These are phyloP conservation scores for Aeminium ludgeri DNA, from an alignment of 495 filamentous ascomycete species.

Conservation along the genomic window DNA sequence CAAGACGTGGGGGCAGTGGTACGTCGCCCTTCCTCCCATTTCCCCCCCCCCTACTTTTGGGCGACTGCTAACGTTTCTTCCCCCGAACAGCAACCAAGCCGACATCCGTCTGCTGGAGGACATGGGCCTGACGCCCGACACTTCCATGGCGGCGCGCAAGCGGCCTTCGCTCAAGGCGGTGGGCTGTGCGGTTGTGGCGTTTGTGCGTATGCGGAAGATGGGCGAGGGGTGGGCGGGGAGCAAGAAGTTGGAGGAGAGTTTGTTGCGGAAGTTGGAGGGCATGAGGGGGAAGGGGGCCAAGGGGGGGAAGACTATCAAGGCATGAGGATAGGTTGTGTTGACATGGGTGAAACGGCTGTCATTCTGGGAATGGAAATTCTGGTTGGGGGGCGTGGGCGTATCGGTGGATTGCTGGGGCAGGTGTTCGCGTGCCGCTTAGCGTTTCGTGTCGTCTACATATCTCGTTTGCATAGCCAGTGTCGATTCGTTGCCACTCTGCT, in stretches of 20 bases:
- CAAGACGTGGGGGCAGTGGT: slow-evolving; percentile 71
- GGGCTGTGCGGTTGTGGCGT: slow-evolving; percentile 36
- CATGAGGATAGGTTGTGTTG: too few relatives aligned
- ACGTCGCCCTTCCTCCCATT: slow-evolving; percentile 31
- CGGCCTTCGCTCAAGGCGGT: slow-evolving; percentile 32
- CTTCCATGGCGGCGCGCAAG: slow-evolving; percentile 24
- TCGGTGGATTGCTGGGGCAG: too few relatives aligned
- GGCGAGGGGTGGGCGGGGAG: slow-evolving; percentile 29
- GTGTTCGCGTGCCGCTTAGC: too few relatives aligned
- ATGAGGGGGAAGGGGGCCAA: not conserved
- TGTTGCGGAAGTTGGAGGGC: slow-evolving; percentile 10
- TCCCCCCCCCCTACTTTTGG: slow-evolving; percentile 4
- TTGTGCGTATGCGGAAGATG: slow-evolving; percentile 38
- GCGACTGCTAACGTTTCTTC: slow-evolving; percentile 1
- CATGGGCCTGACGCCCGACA: slow-evolving; percentile 49
- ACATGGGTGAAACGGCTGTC: too few relatives aligned
- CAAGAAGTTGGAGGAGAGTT: slow-evolving; percentile 20
- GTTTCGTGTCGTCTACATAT: too few relatives aligned
- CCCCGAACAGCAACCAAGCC: slow-evolving; percentile 60
- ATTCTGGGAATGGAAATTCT: too few relatives aligned
- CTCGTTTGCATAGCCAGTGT: too few relatives aligned
- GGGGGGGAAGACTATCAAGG: not conserved
- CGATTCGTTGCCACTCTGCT: too few relatives aligned
- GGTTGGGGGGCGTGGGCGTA: too few relatives aligned
- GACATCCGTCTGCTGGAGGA: slow-evolving; percentile 68